Conservation (phyloP, 176 grass and related monocot species). For the Musa beccarii region DNA sequence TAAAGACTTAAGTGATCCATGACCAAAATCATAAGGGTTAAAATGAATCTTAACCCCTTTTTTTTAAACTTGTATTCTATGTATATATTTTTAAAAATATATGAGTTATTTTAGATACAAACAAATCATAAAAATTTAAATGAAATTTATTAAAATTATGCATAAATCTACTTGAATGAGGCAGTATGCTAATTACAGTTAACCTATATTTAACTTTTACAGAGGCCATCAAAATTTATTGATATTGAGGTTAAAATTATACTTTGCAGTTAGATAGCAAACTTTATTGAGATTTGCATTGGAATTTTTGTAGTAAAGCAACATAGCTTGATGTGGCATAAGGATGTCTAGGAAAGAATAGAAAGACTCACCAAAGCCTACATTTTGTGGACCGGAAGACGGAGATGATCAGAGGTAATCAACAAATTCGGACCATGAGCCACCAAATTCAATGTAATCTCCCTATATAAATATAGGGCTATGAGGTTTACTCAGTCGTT, state of each 20-base stretch:
- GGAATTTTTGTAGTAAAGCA: neutral
- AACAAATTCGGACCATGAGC: slow-evolving; percentile 72
- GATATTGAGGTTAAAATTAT: too few relatives aligned
- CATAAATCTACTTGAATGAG: neutral
- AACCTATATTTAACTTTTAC: neutral
- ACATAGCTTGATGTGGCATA: neutral
- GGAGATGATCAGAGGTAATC: slow-evolving; percentile 63
- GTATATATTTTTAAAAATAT: too few relatives aligned
- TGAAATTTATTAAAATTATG: too few relatives aligned
- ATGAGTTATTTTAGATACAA: too few relatives aligned
- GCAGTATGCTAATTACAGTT: neutral
- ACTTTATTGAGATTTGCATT: neutral
- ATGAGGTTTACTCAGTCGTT: neutral
- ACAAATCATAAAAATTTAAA: too few relatives aligned
- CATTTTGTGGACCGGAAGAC: slow-evolving; percentile 18
- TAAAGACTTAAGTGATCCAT: too few relatives aligned
- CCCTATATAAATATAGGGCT: slow-evolving; percentile 28
- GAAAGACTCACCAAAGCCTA: neutral
- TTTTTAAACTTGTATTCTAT: too few relatives aligned
- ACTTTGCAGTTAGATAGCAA: neutral
- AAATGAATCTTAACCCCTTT: too few relatives aligned
- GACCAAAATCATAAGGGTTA: too few relatives aligned
- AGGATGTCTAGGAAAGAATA: neutral
- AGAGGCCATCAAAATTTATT: neutral
- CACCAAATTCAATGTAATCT: slow-evolving; percentile 72